phyloP scores from a whole-genome alignment of 2,329 filamentous ascomycete species.

The Hansfordia pulvinata region DNA sequence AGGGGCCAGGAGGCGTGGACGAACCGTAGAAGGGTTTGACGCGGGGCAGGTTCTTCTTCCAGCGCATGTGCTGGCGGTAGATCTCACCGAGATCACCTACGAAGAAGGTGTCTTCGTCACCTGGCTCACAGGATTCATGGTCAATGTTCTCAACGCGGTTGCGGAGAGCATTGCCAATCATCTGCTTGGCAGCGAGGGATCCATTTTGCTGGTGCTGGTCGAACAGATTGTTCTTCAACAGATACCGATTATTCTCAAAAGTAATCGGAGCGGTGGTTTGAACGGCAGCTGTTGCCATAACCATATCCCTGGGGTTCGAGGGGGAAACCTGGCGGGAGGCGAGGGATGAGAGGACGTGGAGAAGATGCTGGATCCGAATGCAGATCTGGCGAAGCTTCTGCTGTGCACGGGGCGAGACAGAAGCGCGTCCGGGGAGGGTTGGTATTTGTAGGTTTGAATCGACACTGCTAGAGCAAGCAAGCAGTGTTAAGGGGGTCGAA shows the following conservation, averaged over 20 bases:
- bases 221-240: constrained; percentile 21
- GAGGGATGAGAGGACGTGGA: constrained; percentile 8
- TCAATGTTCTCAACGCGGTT: constrained; percentile 74
- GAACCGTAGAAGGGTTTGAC: constrained; percentile 93
- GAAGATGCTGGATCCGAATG: too few relatives aligned
- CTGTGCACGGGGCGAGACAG: not conserved
- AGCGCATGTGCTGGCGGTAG: constrained; percentile 95
- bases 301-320: constrained; percentile 43
- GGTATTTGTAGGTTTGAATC: too few relatives aligned
- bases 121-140: constrained; percentile 75
- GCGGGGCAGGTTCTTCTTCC: constrained; percentile 86
- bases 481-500: constrained; percentile 84
- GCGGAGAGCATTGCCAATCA: constrained; percentile 81
- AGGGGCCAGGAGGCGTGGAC: too few relatives aligned
- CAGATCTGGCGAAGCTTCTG: constrained; percentile 6
- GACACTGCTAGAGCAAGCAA: constrained; percentile 13
- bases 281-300: constrained; percentile 49
- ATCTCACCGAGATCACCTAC: constrained; percentile 96
- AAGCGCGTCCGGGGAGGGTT: not conserved
- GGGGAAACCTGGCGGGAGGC: too few relatives aligned
- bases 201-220: constrained; percentile 26
- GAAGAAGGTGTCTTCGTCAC: constrained; percentile 96
- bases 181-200: constrained; percentile 49
- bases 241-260: constrained; percentile 30
- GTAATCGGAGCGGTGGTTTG: constrained; percentile 38